phyloP scores from a whole-genome alignment of 2,329 filamentous ascomycete species.

The Sclerotinia trifoliorum region DNA sequence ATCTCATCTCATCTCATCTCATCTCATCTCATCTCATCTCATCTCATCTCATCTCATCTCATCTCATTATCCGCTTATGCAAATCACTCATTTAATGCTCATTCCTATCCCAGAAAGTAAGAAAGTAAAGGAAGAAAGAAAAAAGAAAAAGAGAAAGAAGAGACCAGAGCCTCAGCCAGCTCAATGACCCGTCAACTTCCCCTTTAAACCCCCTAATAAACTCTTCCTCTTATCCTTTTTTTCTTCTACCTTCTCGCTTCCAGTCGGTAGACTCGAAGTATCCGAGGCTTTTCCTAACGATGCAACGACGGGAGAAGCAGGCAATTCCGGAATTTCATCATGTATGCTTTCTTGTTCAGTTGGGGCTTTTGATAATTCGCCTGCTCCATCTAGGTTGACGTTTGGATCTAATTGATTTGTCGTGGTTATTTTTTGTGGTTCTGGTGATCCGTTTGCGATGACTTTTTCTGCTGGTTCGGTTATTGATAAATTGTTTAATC shows the following conservation, averaged over 20 bases:
- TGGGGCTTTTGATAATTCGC: constrained; percentile 10
- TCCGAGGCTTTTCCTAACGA: background rate
- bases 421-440: background rate
- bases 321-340: background rate
- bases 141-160: too few species aligned
- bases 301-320: background rate
- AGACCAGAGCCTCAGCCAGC: background rate
- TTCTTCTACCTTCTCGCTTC: constrained; percentile 1
- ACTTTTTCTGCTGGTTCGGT: constrained; percentile 28
- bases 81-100: too few species aligned
- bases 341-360: constrained; percentile 17
- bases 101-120: too few species aligned
- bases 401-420: constrained; percentile 1
- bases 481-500: constrained; percentile 22
- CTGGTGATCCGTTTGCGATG: constrained; percentile 22
- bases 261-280: background rate
- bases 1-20: too few species aligned
- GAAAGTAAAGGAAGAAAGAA: too few species aligned
- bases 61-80: background rate
- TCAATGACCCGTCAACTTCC: constrained; percentile 17
- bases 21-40: too few species aligned
- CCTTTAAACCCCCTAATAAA: constrained; percentile 13
- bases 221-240: constrained; percentile 13
- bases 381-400: background rate
- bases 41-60: too few species aligned